Base-by-base conservation (phyloP, 495 filamentous ascomycete species). In the Amphirosellinia nigrospora region DNA sequence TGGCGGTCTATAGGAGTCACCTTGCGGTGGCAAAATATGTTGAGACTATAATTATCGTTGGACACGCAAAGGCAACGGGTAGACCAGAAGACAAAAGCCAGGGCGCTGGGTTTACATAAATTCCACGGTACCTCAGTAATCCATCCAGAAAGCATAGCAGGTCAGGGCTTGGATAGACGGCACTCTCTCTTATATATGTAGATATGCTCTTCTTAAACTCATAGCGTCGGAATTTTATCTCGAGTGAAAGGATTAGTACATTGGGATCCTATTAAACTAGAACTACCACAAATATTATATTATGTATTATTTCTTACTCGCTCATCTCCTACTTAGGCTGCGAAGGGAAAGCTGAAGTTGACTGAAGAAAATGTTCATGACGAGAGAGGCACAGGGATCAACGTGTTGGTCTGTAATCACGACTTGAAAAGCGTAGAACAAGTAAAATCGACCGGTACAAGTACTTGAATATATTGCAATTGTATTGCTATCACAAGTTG, bases 141-240 rank as follows among this genome's bases (percentile, higher is more conserved):
- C 48, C 3, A 39, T 10, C 11, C 11, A 39, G n/a, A n/a, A 66
- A 30, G 38, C 64, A 56, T 34, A 32, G 64, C 48, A 50, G 64
- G 7, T 58, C 45, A 39, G 53, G 66, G 36, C 15, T 52, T 68
- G 43, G 46, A 50, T 50, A 36, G 66, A 41, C 56, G 26, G 43
- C 43, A 1, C 4, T 46, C 23, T 66, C 48, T 34, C 19, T 19
- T 46, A 30, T 34, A 13, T 65, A 45, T 26, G 48, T 56, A 45
- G 50, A 66, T 41, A 53, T n/a, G 10, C 19, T 43, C 23, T 46
- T 8, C 28, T 52, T 21, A 21, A 30, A 50, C 28, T 46, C 50
- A 66, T 66, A 23, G 45, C 43, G 15, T 63, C 16, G n/a, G 45
- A 41, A n/a, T 13, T 50, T 16, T 30, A 32, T 6, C 45, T 63